Evolutionary conservation across 495 filamentous ascomycete genomes (phyloP), one percentile per base, ranked within the genome.

Genomic region (Talaromyces adpressus): DNA sequence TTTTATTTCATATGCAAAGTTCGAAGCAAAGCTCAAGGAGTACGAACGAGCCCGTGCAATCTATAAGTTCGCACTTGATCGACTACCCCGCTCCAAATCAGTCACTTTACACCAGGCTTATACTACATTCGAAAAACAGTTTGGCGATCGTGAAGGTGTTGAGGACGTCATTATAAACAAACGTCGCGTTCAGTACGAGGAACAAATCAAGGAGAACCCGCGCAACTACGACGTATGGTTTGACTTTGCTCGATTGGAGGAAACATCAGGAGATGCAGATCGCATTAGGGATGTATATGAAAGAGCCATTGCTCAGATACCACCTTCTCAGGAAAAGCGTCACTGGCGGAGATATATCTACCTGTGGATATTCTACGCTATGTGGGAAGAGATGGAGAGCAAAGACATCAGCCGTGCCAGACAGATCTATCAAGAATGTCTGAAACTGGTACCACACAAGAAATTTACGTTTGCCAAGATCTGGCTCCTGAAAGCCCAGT

Each of bases 321-420:
- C 94, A 16, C 94, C 94, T 9, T 95, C 91, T 3, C 91, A 95
- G 67, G 94, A 98, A 76, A 98, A 98, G 79, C 85, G 94, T 41
- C 93, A 98, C 74, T 98, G 94, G 94, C 83, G 94, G 63, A 81
- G 94, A 25, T 98, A 98, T 72, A 96, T 98, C 64, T 98, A 97
- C 73, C 84, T 98, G 3, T 98, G 93, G 90, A 85, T 97, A 53
- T 97, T 97, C 78, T 98, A 98, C 75, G 94, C 95, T 1, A 75
- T 96, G 18, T 98, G 88, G 86, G 93, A 97, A 72, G 94, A 98
- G 70, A 85, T 88, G 80, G 88, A 92, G 62, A 84, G 84, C 25
- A 88, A 89, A 66, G 92, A 98, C 68, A 71, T 85, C 39, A 83
- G 88, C 22, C 87, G 95, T 39, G 92, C 93, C 7, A 84, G 90